Percentiles rank a stretch among this genome's conserved stretches.
These are phyloP conservation scores for Pythium plurisporium DNA, from an alignment of 352 stramenopile genomes.

Conservation along the genomic window DNA sequence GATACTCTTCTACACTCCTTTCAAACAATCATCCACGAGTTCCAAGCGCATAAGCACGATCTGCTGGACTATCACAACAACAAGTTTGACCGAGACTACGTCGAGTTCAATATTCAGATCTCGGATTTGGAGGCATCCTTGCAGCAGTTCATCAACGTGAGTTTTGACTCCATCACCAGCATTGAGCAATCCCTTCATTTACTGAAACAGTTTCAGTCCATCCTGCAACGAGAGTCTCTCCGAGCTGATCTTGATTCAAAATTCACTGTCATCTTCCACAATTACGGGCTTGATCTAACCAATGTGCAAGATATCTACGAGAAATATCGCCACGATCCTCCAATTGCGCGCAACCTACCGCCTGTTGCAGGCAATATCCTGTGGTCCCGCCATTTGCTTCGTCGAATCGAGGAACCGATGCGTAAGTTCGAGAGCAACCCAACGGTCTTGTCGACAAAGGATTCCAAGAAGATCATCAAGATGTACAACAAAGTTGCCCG, in stretches of 20 bases:
- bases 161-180: slow-evolving; percentile 98
- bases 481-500: slow-evolving; percentile 99
- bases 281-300: slow-evolving; percentile 97
- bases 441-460: slow-evolving; percentile 96
- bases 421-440: slow-evolving; percentile 98
- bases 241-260: slow-evolving; percentile 98
- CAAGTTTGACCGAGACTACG: slow-evolving; percentile 96
- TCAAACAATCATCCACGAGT: slow-evolving; percentile 95
- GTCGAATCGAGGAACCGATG: slow-evolving; percentile 99
- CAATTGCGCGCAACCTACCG: slow-evolving; percentile 96
- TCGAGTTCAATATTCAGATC: slow-evolving; percentile 95
- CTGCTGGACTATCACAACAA: slow-evolving; percentile 99
- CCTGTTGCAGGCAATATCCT: slow-evolving; percentile 98
- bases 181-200: slow-evolving; percentile 97
- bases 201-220: slow-evolving; percentile 96
- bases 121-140: slow-evolving; percentile 95
- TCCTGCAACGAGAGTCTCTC: slow-evolving; percentile 97
- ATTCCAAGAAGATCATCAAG: slow-evolving; percentile 97
- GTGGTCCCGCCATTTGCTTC: slow-evolving; percentile 96
- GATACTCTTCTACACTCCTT: slow-evolving; percentile 92
- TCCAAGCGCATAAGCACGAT: slow-evolving; percentile 95
- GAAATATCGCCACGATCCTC: slow-evolving; percentile 97
- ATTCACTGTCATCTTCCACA: slow-evolving; percentile 99
- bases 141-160: slow-evolving; percentile 99
- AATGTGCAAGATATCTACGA: slow-evolving; percentile 98